A percentile compares a stretch with the other conserved stretches of the same genome.
Conservation (phyloP, 176 grass and related monocot species). For the Echinochloa phyllopogon region DNA sequence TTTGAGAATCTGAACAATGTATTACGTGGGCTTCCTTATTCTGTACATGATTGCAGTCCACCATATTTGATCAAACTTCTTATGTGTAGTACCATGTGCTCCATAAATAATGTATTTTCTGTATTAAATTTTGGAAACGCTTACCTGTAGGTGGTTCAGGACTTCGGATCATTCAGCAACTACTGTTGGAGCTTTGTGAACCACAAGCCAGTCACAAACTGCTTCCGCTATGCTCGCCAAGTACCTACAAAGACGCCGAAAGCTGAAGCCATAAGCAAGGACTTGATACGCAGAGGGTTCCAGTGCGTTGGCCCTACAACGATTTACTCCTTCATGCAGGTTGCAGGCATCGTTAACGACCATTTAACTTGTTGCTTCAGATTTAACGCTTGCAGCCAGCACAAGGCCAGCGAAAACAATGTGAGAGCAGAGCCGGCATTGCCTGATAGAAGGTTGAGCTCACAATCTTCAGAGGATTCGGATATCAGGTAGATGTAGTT, state of each 20-base stretch:
- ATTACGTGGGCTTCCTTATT: background rate
- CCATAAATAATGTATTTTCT: background rate
- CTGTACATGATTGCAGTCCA: background rate
- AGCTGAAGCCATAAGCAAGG: conserved; percentile 72
- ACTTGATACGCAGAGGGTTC: conserved; percentile 72
- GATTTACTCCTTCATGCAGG: conserved; percentile 79
- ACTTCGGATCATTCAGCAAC: conserved; percentile 67
- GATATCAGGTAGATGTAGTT: conserved; percentile 22
- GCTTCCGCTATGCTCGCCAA: conserved; percentile 53
- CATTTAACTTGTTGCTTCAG: conserved; percentile 66
- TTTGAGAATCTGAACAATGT: conserved; percentile 5
- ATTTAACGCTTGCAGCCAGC: conserved; percentile 39
- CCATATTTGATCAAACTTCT: background rate
- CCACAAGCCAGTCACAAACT: conserved; percentile 51
- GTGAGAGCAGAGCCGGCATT: background rate
- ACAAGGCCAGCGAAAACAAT: conserved; percentile 12
- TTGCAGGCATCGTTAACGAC: conserved; percentile 58
- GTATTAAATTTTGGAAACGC: background rate
- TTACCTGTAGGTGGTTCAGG: conserved; percentile 44
- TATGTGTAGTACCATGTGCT: background rate
- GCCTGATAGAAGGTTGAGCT: conserved; percentile 12
- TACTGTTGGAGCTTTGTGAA: conserved; percentile 76
- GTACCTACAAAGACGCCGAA: conserved; percentile 66
- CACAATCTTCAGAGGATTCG: conserved; percentile 32
- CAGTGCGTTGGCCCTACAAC: conserved; percentile 62